A percentile compares a stretch with the other conserved stretches of the same genome.
These are phyloP conservation scores for Rutstroemia sp. DNA, from an alignment of 2,329 filamentous ascomycete genomes.

Conservation along the genomic window DNA sequence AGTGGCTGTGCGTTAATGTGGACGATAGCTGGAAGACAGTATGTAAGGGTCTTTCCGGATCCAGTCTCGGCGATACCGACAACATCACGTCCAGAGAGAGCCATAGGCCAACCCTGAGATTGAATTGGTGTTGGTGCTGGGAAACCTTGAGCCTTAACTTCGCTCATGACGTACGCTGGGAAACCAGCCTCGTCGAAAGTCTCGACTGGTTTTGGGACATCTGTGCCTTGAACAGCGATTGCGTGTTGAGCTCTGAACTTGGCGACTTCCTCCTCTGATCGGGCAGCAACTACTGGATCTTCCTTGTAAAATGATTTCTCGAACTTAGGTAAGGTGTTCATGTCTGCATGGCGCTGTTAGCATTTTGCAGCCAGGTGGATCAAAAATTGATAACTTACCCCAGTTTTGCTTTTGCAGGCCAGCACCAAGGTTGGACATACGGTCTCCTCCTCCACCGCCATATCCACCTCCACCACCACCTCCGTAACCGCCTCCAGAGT, in stretches of 20 bases:
- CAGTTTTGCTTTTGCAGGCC: constrained; percentile 82
- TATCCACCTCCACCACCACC: constrained; percentile 33
- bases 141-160: constrained; percentile 98
- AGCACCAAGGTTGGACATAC: constrained; percentile 86
- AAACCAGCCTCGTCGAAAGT: constrained; percentile 98
- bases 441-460: constrained; percentile 64
- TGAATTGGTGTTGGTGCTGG: constrained; percentile 90
- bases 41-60: constrained; percentile 97
- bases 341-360: constrained; percentile 45
- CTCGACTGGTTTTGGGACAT: constrained; percentile 90
- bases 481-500: constrained; percentile 29
- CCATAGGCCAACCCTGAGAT: constrained; percentile 98
- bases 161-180: constrained; percentile 93
- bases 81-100: constrained; percentile 92
- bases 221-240: constrained; percentile 70
- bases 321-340: constrained; percentile 80
- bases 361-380: not conserved
- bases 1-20: constrained; percentile 99
- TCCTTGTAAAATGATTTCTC: constrained; percentile 99
- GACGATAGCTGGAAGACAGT: constrained; percentile 95
- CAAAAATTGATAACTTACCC: constrained; percentile 49
- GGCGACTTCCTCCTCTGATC: constrained; percentile 73
- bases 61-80: constrained; percentile 99
- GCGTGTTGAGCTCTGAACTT: constrained; percentile 80
- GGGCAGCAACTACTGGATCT: constrained; percentile 66